phyloP scores from a whole-genome alignment of 1,139 yeast genomes.

The Wickerhamomyces sp. region DNA sequence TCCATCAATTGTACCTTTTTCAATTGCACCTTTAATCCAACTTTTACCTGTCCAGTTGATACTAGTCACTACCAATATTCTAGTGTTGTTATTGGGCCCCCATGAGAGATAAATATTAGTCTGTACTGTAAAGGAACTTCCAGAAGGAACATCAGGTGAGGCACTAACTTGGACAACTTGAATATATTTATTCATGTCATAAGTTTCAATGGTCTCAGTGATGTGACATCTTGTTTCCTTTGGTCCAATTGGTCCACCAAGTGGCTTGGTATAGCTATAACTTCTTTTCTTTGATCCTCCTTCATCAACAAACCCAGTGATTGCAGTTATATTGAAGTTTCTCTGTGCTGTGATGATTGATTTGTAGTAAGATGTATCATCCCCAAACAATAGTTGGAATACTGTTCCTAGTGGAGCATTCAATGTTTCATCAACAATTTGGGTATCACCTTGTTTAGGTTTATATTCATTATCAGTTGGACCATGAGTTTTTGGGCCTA shows the following conservation, averaged over 20 bases:
- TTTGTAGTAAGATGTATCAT: conserved; percentile 54
- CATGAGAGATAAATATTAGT: conserved; percentile 69
- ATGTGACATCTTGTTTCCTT: conserved; percentile 84
- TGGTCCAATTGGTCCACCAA: conserved; percentile 85
- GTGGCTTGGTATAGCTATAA: conserved; percentile 74
- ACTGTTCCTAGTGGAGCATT: conserved; percentile 82
- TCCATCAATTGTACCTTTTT: conserved; percentile 88
- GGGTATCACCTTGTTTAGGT: conserved; percentile 54
- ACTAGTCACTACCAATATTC: conserved; percentile 55
- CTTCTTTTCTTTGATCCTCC: conserved; percentile 41
- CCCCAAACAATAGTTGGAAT: conserved; percentile 66
- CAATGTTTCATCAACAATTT: conserved; percentile 55
- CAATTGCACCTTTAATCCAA: conserved; percentile 88
- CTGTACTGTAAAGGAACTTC: conserved; percentile 70
- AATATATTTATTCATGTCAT: conserved; percentile 53
- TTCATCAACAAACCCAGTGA: conserved; percentile 42
- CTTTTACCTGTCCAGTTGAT: conserved; percentile 93
- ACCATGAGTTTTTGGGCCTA: conserved; percentile 55
- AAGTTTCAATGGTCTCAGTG: conserved; percentile 63
- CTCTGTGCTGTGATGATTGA: conserved; percentile 61
- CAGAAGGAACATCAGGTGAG: conserved; percentile 96
- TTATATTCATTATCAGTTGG: conserved; percentile 48
- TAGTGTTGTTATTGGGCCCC: conserved; percentile 70
- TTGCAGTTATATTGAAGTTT: conserved; percentile 59
- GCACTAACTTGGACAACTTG: conserved; percentile 62